A percentile compares a stretch with the other conserved stretches of the same genome.
Conservation (phyloP, 768 basidiomycete genomes). For the Boletus subcaerulescens region DNA sequence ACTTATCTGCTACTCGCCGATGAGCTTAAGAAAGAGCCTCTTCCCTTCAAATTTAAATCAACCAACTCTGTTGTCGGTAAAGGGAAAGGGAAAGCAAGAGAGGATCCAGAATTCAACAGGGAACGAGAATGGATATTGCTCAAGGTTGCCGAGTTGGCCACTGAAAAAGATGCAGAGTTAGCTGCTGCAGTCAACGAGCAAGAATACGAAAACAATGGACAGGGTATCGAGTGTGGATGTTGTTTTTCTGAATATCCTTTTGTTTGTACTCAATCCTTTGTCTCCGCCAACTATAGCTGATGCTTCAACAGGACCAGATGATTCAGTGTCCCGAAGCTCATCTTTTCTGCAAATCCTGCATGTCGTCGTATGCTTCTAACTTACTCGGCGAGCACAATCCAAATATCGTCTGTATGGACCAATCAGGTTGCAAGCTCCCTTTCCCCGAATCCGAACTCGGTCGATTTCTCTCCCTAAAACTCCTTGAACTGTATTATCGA, state of each 20-base stretch:
- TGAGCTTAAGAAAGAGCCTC: constrained; percentile 25
- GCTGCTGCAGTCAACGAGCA: constrained; percentile 37
- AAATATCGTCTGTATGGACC: constrained; percentile 78
- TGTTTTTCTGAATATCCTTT: constrained; percentile 75
- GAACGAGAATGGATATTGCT: constrained; percentile 49
- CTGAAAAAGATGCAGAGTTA: constrained; percentile 25
- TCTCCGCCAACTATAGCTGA: not conserved
- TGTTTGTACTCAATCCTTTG: constrained; percentile 41
- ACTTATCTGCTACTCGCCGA: constrained; percentile 52
- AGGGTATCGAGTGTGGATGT: constrained; percentile 83
- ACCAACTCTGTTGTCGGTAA: constrained; percentile 39
- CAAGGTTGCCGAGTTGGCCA: constrained; percentile 29
- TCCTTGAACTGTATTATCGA: constrained; percentile 67
- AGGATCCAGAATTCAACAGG: constrained; percentile 43
- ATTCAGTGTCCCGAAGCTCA: constrained; percentile 88
- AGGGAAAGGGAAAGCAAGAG: constrained; percentile 35
- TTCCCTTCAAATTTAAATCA: constrained; percentile 39
- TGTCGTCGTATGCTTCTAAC: constrained; percentile 63
- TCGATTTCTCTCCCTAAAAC: constrained; percentile 64
- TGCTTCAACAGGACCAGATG: constrained; percentile 62
- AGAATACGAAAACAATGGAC: constrained; percentile 47
- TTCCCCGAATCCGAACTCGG: constrained; percentile 70
- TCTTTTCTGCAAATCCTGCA: constrained; percentile 77
- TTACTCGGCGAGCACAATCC: constrained; percentile 62
- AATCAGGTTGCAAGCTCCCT: constrained; percentile 62